Evolutionary conservation across 2,329 filamentous ascomycete genomes (phyloP), one percentile per base, ranked within the genome.

Genomic region (Fusarium neocosmosporiellum): DNA sequence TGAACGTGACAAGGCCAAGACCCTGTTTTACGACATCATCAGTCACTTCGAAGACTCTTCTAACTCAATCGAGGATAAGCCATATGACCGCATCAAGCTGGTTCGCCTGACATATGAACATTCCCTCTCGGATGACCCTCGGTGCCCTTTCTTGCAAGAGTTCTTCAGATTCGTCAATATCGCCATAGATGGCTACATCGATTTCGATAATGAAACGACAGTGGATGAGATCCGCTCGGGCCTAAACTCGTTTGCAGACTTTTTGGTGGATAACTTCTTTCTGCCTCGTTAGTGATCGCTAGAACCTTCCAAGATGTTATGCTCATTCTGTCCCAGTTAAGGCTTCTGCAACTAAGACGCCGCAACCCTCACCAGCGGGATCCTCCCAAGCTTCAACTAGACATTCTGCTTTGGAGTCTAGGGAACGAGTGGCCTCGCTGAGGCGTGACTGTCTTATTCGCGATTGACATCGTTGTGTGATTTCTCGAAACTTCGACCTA

Each of bases 91-190:
- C 11, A 20, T 14, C 22, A 50, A 29, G 22, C 27, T 54, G 34
- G 46, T 62, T 37, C 59, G 33, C 36, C 37, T 63, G n/a, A 63
- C 37, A 33, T 57, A 63, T n/a, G 36, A 63, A 6, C 22, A 63
- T 48, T n/a, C 50, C 1, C 27, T 2, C 6, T 63, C 60, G 3
- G 48, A 57, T 16, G 48, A 63, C 7, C 34, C 60, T 18, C 24
- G 29, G 13, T 48, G 34, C 13, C 48, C 24, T 46, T 55, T 63
- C 27, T 11, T 63, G 37, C 60, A 55, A 8, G 60, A 39, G 33
- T 63, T 63, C 37, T 18, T 57, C 5, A 29, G 60, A 6, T 37
- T 20, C 13, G 27, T 46, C 18, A 54, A 54, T 18, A 41, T 57
- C 36, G 5, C 36, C 2, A 46, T 63, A 34, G 36, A 55, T 10